Evolutionary conservation across 2,329 filamentous ascomycete genomes (phyloP).

Genomic region (Alternaria gansuensis): DNA sequence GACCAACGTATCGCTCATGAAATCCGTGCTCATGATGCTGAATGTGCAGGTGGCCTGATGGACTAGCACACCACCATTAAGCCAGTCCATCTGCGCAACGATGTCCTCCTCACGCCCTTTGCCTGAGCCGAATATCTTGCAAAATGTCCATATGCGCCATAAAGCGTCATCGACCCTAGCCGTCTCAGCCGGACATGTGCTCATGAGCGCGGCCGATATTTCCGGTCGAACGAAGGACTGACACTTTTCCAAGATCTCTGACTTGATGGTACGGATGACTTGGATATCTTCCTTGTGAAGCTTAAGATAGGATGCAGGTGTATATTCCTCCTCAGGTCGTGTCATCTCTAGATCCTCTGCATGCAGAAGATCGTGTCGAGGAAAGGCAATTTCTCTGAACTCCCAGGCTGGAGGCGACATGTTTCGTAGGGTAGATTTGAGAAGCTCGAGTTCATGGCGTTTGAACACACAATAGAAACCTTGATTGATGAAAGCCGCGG

Average conservation of each 20-base stretch:
- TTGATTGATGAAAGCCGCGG: constrained; percentile 62
- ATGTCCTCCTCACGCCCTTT: constrained; percentile 68
- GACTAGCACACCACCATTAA: constrained; percentile 65
- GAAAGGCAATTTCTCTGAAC: constrained; percentile 65
- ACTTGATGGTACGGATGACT: constrained; percentile 64
- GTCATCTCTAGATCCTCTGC: constrained; percentile 56
- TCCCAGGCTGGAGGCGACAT: constrained; percentile 69
- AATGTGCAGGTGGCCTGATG: constrained; percentile 57
- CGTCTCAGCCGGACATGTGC: constrained; percentile 56
- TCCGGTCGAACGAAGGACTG: constrained; percentile 65
- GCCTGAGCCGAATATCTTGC: constrained; percentile 67
- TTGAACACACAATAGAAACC: constrained; percentile 68
- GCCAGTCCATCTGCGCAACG: constrained; percentile 69
- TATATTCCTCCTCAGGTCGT: constrained; percentile 62
- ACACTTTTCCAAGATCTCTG: constrained; percentile 64
- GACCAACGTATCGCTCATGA: constrained; percentile 63
- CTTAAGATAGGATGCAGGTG: constrained; percentile 61
- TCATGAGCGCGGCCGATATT: constrained; percentile 63
- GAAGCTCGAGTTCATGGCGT: constrained; percentile 63
- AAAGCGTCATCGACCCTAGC: constrained; percentile 68
- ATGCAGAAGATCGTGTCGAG: constrained; percentile 56
- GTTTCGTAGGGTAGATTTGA: constrained; percentile 61
- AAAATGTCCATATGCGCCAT: constrained; percentile 73
- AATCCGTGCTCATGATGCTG: constrained; percentile 60
- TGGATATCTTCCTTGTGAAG: constrained; percentile 63